Conservation (phyloP, 305 asterid genomes). For the Galium porrigens region DNA sequence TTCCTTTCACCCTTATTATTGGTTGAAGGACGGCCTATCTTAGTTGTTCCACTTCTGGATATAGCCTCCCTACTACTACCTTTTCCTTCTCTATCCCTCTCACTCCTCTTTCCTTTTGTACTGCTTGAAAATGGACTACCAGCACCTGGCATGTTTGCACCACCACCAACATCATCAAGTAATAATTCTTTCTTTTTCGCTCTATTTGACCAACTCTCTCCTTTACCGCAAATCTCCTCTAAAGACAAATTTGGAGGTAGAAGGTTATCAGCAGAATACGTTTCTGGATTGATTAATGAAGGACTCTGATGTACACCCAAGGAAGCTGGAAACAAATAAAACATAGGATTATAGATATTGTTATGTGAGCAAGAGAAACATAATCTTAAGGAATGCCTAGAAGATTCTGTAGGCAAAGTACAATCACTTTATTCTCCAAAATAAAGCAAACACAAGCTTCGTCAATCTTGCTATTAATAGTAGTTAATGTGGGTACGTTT, state of each 20-base stretch:
- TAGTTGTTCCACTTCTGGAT: slow-evolving; percentile 57
- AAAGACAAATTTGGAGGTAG: slow-evolving; percentile 32
- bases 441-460: not conserved
- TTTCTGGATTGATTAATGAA: slow-evolving; percentile 35
- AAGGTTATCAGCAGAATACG: slow-evolving; percentile 37
- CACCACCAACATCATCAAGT: slow-evolving; percentile 57
- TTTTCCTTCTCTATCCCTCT: slow-evolving; percentile 82
- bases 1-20: slow-evolving; percentile 73
- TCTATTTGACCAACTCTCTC: slow-evolving; percentile 46
- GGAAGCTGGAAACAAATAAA: slow-evolving; percentile 36
- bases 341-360: not conserved
- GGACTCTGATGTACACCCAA: slow-evolving; percentile 61
- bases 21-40: slow-evolving; percentile 44
- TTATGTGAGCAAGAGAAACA: slow-evolving; percentile 14
- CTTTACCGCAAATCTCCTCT: slow-evolving; percentile 35
- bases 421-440: not conserved
- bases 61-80: slow-evolving; percentile 48
- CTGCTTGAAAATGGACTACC: slow-evolving; percentile 54
- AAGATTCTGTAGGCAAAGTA: slow-evolving; percentile 1
- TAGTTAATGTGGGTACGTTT: not conserved
- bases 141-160: slow-evolving; percentile 37
- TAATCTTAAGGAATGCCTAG: slow-evolving; percentile 4
- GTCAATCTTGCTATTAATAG: not conserved
- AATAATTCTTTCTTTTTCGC: slow-evolving; percentile 53
- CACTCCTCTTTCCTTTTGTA: slow-evolving; percentile 92